A percentile compares a stretch with the other conserved stretches of the same genome.
These are phyloP conservation scores for Vitis rupestris DNA, from an alignment of 164 flowering plant species.

Conservation along the genomic window DNA sequence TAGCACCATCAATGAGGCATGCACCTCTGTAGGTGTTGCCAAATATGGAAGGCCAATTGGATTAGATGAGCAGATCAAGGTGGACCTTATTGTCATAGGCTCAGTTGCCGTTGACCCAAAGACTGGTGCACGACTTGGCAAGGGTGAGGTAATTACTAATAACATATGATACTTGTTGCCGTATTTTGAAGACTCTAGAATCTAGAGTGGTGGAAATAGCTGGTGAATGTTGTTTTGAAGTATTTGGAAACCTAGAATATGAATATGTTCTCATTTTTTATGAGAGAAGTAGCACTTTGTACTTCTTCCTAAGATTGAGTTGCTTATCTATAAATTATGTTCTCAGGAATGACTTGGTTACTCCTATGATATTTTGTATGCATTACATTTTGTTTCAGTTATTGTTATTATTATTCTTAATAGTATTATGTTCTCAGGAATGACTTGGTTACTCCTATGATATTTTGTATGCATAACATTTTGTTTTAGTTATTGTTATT, in stretches of 20 bases:
- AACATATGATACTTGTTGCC: not conserved
- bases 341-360: not conserved
- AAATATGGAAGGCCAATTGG: conserved; percentile 83
- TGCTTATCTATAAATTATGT: not conserved
- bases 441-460: not conserved
- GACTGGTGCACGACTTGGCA: conserved; percentile 91
- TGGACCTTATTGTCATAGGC: conserved; percentile 79
- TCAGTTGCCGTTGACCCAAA: conserved; percentile 88
- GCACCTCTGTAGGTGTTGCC: conserved; percentile 86
- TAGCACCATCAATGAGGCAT: conserved; percentile 65
- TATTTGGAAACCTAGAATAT: not conserved
- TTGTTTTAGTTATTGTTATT: not conserved
- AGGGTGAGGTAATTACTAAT: conserved; percentile 78
- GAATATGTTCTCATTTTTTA: not conserved
- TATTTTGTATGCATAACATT: not conserved
- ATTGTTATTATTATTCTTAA: not conserved
- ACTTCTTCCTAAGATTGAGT: too few species aligned
- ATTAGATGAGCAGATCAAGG: conserved; percentile 74
- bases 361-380: not conserved
- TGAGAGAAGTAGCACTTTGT: not conserved
- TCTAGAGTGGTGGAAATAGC: not conserved
- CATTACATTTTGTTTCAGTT: not conserved
- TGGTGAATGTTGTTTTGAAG: not conserved
- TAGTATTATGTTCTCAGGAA: not conserved
- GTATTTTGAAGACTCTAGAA: not conserved